Evolutionary conservation across 352 stramenopile species (phyloP).

Genomic region (Phytophthora sp.): DNA sequence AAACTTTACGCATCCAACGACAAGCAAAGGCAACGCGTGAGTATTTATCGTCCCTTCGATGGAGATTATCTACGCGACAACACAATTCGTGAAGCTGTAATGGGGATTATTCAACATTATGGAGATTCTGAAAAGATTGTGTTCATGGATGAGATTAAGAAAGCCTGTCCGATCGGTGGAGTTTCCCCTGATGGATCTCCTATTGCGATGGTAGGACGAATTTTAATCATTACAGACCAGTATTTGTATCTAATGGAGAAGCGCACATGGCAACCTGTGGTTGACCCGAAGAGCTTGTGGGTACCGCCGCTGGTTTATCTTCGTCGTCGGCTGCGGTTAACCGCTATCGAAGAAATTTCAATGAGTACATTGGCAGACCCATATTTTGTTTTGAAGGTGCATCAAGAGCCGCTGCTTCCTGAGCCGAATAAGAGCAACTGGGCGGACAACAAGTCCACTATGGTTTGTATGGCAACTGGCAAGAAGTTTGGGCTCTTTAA

Average conservation of each 20-base stretch:
- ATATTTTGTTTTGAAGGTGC: slow-evolving; percentile 78
- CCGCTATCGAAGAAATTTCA: slow-evolving; percentile 73
- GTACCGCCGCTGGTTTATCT: slow-evolving; percentile 73
- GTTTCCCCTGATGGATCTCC: slow-evolving; percentile 37
- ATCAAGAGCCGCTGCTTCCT: slow-evolving; percentile 51
- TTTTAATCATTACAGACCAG: slow-evolving; percentile 75
- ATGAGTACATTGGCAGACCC: slow-evolving; percentile 86
- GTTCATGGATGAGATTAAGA: slow-evolving; percentile 81
- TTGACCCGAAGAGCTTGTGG: slow-evolving; percentile 64
- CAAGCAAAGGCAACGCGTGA: slow-evolving; percentile 86
- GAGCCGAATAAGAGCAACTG: slow-evolving; percentile 85
- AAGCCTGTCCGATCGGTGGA: slow-evolving; percentile 45
- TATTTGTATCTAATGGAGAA: slow-evolving; percentile 86
- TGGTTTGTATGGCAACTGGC: slow-evolving; percentile 85
- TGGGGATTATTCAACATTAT: slow-evolving; percentile 77
- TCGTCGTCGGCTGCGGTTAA: slow-evolving; percentile 65
- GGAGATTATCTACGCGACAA: slow-evolving; percentile 82
- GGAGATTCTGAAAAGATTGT: slow-evolving; percentile 85
- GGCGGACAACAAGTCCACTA: slow-evolving; percentile 84
- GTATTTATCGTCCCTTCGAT: slow-evolving; percentile 89
- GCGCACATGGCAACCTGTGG: slow-evolving; percentile 56
- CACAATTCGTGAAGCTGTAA: slow-evolving; percentile 61
- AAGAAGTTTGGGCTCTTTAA: slow-evolving; percentile 91
- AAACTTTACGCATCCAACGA: slow-evolving; percentile 83
- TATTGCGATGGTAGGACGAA: slow-evolving; percentile 45